Evolutionary conservation across 805 yeast species (phyloP).

Genomic region (Millerozyma acaciae): DNA sequence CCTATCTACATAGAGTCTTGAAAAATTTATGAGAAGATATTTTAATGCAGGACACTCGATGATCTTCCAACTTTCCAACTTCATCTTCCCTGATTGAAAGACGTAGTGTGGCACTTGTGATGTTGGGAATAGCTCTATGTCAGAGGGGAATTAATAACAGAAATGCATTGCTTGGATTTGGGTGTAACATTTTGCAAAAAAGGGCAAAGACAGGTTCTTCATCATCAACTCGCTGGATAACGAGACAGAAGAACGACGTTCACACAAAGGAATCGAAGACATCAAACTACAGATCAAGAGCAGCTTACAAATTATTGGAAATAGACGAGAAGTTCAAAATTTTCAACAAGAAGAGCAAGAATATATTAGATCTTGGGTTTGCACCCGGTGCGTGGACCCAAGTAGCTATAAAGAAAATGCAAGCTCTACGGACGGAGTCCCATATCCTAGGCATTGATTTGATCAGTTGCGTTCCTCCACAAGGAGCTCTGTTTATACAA

Average conservation of each 20-base stretch:
- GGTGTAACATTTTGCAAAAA: no score
- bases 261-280: conserved; percentile 65
- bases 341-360: conserved; percentile 47
- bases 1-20: not conserved
- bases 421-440: conserved; percentile 39
- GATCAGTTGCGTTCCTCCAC: conserved; percentile 32
- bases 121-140: no score
- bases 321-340: conserved; percentile 61
- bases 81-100: no score
- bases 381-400: conserved; percentile 97
- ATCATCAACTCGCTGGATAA: conserved; percentile 71
- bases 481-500: conserved; percentile 34
- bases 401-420: conserved; percentile 54
- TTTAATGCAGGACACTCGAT: conserved; percentile 7
- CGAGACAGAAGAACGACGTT: conserved; percentile 62
- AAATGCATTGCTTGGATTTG: no score
- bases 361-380: conserved; percentile 83
- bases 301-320: conserved; percentile 84
- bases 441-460: conserved; percentile 70
- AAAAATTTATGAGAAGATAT: conserved; percentile 7
- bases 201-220: conserved; percentile 26
- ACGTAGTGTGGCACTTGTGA: no score
- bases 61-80: no score
- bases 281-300: conserved; percentile 70
- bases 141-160: no score